These are phyloP conservation scores for Cladophialophora exuberans DNA, from an alignment of 2,329 filamentous ascomycete genomes.

Conservation along the genomic window DNA sequence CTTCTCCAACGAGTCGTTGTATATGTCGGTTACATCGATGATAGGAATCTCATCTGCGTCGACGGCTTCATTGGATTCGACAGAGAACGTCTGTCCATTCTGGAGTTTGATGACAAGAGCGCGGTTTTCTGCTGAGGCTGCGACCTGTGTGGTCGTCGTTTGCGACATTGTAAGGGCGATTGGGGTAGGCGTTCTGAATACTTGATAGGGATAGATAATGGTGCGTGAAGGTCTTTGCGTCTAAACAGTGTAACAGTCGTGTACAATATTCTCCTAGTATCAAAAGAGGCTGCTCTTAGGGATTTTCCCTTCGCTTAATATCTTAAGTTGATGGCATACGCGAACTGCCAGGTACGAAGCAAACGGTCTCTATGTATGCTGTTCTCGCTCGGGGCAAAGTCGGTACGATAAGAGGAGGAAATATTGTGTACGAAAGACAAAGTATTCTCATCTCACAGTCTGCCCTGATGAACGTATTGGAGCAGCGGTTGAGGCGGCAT, in stretches of 20 bases:
- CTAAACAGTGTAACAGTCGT: too few relatives aligned
- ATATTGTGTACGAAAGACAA: neutral
- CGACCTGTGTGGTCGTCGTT: conserved; percentile 2
- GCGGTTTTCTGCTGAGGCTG: neutral
- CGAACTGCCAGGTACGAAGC: neutral
- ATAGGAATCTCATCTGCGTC: conserved; percentile 42
- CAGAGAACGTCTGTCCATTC: conserved; percentile 22
- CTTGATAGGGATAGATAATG: too few relatives aligned
- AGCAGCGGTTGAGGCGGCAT: neutral
- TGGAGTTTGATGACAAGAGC: conserved; percentile 19
- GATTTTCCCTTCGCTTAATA: too few relatives aligned
- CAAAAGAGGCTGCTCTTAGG: too few relatives aligned
- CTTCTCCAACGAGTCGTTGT: conserved; percentile 40
- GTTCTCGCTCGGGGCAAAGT: neutral
- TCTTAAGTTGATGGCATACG: too few relatives aligned
- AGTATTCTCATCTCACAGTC: too few relatives aligned
- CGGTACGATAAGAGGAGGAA: neutral
- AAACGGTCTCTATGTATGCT: neutral
- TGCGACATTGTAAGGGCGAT: conserved; percentile 4
- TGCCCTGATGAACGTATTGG: too few relatives aligned
- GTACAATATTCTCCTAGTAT: too few relatives aligned
- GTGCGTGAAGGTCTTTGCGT: too few relatives aligned
- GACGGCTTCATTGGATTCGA: conserved; percentile 21
- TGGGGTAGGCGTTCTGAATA: neutral
- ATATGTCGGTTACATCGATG: conserved; percentile 49